Evolutionary conservation across 176 grass and related monocot species (phyloP).

Genomic region (Alloteropsis semialata): DNA sequence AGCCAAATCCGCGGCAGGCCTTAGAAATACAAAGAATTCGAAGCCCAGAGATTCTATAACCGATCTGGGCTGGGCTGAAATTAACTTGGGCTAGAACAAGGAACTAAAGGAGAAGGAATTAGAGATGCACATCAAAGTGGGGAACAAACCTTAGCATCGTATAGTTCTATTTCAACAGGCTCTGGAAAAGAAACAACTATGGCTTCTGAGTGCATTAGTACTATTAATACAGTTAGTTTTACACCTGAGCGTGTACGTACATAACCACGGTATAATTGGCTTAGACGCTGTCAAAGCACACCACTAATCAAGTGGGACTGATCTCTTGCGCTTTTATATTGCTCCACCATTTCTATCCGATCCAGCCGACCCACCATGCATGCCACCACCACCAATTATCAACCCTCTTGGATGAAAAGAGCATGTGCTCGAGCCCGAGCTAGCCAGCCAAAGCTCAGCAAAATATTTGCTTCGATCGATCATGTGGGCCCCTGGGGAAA

Average conservation of each 20-base stretch:
- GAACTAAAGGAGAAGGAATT: no score
- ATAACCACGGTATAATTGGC: not conserved
- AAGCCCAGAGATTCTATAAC: not conserved
- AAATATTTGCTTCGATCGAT: not conserved
- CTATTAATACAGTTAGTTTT: not conserved
- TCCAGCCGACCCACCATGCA: constrained; percentile 18
- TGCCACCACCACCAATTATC: not conserved
- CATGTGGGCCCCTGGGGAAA: not conserved
- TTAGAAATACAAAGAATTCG: no score
- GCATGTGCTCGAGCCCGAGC: not conserved
- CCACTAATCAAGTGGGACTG: not conserved
- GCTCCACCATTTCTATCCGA: constrained; percentile 21
- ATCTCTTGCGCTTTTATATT: not conserved
- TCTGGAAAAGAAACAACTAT: not conserved
- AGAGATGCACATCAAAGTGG: no score
- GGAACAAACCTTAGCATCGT: not conserved
- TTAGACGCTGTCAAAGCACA: constrained; percentile 17
- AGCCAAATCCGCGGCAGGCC: no score
- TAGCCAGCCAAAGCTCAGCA: not conserved
- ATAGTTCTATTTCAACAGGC: not conserved
- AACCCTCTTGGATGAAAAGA: not conserved
- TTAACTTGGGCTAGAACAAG: no score
- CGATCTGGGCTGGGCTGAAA: not conserved
- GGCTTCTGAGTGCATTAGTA: no score
- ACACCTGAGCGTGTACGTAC: not conserved